A percentile compares a stretch with the other conserved stretches of the same genome.
Conservation (phyloP, 202 grass and related monocot genomes). For the Hordeum pubiflorum region DNA sequence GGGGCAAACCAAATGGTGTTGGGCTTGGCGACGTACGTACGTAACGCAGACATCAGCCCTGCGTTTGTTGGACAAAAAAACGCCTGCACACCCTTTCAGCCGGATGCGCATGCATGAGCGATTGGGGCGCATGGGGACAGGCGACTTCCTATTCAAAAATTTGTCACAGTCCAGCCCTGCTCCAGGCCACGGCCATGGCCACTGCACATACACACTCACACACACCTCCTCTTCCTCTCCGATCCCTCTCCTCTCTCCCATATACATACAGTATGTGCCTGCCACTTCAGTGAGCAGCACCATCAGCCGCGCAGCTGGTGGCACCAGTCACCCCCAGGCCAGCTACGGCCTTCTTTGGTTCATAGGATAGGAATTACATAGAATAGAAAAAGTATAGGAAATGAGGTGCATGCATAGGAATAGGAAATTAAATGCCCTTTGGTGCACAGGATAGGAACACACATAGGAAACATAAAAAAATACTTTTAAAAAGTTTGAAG, state of each 20-base stretch:
- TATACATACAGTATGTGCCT: conserved; percentile 1
- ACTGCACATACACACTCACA: neutral
- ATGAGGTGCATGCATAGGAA: too few relatives aligned
- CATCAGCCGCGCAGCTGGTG: neutral
- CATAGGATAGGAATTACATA: too few relatives aligned
- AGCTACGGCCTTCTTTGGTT: too few relatives aligned
- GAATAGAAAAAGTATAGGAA: too few relatives aligned
- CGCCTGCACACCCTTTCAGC: conserved; percentile 32
- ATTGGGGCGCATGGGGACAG: conserved; percentile 32
- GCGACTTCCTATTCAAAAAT: conserved; percentile 40
- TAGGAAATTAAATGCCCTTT: too few relatives aligned
- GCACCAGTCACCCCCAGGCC: conserved; percentile 21
- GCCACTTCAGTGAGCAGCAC: conserved; percentile 14
- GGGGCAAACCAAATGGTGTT: conserved; percentile 3
- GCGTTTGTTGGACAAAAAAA: conserved; percentile 21
- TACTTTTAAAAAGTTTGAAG: too few relatives aligned
- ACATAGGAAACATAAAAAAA: too few relatives aligned
- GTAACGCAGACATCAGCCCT: conserved; percentile 32
- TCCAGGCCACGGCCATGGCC: neutral
- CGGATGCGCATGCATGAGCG: conserved; percentile 22
- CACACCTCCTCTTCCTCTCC: conserved; percentile 5
- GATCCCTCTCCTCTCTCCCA: neutral
- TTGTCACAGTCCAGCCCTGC: conserved; percentile 25
- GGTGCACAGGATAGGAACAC: too few relatives aligned
- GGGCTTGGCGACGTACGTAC: conserved; percentile 18